These are phyloP conservation scores for Calonectria pseudoreteaudii DNA, from an alignment of 2,329 filamentous ascomycete genomes.

Conservation along the genomic window DNA sequence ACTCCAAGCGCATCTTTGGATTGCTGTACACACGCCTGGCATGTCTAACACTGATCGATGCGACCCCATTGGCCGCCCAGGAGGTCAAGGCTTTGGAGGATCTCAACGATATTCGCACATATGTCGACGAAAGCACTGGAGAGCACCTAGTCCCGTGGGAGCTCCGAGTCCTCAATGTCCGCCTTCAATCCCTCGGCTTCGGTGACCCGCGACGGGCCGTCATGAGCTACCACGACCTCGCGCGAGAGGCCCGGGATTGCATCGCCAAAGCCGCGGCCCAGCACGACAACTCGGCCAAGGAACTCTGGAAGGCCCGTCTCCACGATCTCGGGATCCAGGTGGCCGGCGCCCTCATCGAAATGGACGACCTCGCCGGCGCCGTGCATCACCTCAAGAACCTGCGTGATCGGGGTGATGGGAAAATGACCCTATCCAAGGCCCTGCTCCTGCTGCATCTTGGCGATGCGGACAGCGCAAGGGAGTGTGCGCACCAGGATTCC, in stretches of 20 bases:
- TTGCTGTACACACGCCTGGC: constrained; percentile 85
- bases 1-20: constrained; percentile 76
- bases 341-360: constrained; percentile 78
- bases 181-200: constrained; percentile 87
- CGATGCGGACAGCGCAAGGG: constrained; percentile 75
- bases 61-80: constrained; percentile 75
- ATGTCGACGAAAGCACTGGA: constrained; percentile 64
- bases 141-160: constrained; percentile 86
- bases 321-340: constrained; percentile 79
- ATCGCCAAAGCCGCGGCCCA: constrained; percentile 59
- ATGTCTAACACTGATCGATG: constrained; percentile 83
- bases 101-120: constrained; percentile 66
- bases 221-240: constrained; percentile 91
- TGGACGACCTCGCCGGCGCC: constrained; percentile 88
- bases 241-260: constrained; percentile 77
- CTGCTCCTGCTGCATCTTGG: constrained; percentile 84
- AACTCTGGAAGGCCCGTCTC: constrained; percentile 79
- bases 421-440: constrained; percentile 63
- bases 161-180: constrained; percentile 83
- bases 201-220: constrained; percentile 86
- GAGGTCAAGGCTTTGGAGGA: constrained; percentile 75
- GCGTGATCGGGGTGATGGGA: constrained; percentile 51
- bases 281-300: constrained; percentile 65
- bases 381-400: constrained; percentile 77
- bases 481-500: constrained; percentile 56